phyloP scores from a whole-genome alignment of 805 yeast species.

The Zygoascus ofunaensis region DNA sequence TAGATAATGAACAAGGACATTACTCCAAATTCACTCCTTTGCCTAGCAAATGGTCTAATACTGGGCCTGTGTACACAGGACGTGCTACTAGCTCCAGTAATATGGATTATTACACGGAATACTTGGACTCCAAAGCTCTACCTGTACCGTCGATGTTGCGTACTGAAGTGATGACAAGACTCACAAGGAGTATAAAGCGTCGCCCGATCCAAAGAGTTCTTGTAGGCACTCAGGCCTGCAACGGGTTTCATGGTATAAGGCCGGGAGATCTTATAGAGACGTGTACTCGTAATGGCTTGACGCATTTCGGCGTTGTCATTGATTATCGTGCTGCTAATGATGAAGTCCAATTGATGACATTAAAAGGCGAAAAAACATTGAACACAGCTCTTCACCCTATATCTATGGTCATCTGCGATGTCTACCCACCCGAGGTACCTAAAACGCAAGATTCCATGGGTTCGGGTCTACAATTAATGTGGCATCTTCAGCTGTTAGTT shows the following conservation, averaged over 20 bases:
- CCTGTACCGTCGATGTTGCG: neutral
- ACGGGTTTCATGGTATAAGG: neutral
- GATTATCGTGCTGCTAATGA: neutral
- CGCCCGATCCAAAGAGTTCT: neutral
- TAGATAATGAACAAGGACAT: neutral
- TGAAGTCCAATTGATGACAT: neutral
- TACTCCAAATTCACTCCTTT: slow-evolving; percentile 2
- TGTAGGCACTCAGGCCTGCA: neutral
- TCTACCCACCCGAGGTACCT: neutral
- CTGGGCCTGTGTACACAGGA: slow-evolving; percentile 1
- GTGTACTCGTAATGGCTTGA: neutral
- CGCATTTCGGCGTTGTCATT: slow-evolving; percentile 1
- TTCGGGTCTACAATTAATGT: neutral
- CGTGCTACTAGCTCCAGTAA: neutral
- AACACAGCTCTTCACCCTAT: neutral
- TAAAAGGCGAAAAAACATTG: neutral
- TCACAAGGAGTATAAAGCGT: neutral
- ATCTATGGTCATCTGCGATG: neutral
- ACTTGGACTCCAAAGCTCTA: neutral
- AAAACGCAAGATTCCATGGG: neutral
- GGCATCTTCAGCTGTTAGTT: neutral
- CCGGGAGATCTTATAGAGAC: slow-evolving; percentile 1
- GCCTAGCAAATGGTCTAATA: slow-evolving; percentile 3
- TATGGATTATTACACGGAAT: neutral
- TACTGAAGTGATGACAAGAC: neutral